A percentile compares a stretch with the other conserved stretches of the same genome.
Conservation (phyloP, 257 asterid genomes). For the Solanum neorickii region DNA sequence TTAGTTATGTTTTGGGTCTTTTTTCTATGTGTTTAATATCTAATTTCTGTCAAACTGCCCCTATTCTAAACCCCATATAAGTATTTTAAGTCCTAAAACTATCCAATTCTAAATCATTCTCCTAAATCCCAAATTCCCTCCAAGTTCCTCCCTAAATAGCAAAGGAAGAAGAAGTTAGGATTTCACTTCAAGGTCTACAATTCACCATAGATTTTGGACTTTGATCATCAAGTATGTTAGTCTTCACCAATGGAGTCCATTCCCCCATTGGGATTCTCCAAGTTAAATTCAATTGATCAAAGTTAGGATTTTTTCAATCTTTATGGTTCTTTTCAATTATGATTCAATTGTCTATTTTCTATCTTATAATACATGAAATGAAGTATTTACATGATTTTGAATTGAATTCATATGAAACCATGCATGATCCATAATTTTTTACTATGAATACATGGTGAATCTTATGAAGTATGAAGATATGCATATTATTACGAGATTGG, state of each 20-base stretch:
- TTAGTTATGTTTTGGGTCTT: no score
- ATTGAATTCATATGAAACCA: not conserved
- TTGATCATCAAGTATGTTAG: not conserved
- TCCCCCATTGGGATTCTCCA: not conserved
- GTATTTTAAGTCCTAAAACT: not conserved
- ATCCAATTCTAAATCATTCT: not conserved
- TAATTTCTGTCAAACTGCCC: not conserved
- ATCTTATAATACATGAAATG: not conserved
- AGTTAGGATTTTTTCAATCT: not conserved
- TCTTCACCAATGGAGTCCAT: not conserved
- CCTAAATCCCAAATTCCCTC: not conserved
- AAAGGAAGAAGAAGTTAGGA: not conserved
- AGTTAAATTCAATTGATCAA: not conserved
- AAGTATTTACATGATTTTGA: no score
- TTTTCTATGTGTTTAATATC: not conserved
- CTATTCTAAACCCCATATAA: not conserved
- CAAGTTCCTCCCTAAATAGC: not conserved
- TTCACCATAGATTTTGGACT: not conserved
- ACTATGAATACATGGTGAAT: not conserved
- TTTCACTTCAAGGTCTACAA: not conserved
- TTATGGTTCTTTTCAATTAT: not conserved
- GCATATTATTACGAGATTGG: not conserved
- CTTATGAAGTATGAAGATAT: not conserved
- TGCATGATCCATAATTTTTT: not conserved
- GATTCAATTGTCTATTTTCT: not conserved